Evolutionary conservation across 2,329 filamentous ascomycete genomes (phyloP).

Genomic region (Sclerotinia glacialis): DNA sequence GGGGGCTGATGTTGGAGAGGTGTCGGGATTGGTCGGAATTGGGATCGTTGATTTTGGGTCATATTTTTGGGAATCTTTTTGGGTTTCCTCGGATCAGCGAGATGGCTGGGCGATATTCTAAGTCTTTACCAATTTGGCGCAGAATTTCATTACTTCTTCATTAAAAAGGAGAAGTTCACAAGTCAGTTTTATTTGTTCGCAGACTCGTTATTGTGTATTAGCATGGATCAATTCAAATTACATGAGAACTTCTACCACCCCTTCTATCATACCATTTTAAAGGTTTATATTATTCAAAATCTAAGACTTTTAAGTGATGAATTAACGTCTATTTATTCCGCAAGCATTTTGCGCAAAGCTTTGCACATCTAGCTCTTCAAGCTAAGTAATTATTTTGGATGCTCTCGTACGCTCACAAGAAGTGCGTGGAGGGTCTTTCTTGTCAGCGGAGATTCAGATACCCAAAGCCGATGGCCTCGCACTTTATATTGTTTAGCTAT

Average conservation of each 20-base stretch:
- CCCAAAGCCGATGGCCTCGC: accelerated
- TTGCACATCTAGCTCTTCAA: neutral
- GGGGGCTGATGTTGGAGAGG: too few species aligned
- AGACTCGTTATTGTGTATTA: neutral
- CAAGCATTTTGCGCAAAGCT: neutral
- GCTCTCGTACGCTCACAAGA: neutral
- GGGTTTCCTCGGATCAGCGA: too few species aligned
- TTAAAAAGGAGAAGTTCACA: neutral
- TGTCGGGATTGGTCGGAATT: neutral
- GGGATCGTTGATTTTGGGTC: neutral
- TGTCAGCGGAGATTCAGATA: neutral
- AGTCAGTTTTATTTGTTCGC: neutral
- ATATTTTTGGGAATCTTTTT: neutral
- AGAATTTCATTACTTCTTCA: neutral
- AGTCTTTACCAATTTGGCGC: neutral
- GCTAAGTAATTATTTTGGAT: neutral
- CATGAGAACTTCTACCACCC: neutral
- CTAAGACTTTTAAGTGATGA: neutral
- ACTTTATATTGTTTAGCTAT: neutral
- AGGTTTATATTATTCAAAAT: neutral
- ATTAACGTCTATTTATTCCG: neutral
- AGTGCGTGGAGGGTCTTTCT: neutral
- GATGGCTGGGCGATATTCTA: neutral
- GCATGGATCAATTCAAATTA: neutral
- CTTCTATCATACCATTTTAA: neutral